phyloP scores from a whole-genome alignment of 2,329 filamentous ascomycete species.

The Ascochyta pisi region DNA sequence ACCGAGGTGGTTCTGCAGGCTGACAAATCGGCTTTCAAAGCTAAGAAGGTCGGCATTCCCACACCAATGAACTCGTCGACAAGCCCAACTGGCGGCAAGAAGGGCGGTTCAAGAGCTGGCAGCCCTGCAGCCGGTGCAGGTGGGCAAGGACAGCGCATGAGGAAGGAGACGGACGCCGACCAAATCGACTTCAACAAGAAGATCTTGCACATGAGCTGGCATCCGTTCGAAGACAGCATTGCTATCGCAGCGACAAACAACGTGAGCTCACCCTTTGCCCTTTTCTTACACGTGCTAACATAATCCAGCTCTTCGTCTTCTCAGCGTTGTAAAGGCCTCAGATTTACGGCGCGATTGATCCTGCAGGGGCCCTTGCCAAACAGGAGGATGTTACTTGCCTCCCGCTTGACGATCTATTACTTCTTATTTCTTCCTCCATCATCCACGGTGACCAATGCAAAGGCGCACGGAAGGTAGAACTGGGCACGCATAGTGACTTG shows the following conservation, averaged over 20 bases:
- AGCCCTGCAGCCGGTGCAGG: constrained; percentile 77
- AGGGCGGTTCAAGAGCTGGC: constrained; percentile 83
- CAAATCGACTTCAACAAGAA: constrained; percentile 99
- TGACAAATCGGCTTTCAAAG: constrained; percentile 99
- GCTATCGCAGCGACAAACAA: constrained; percentile 99
- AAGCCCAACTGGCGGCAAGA: constrained; percentile 79
- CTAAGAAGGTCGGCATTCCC: constrained; percentile 98
- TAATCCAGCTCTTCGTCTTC: constrained; percentile 62
- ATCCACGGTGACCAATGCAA: constrained; percentile 34
- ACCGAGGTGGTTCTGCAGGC: constrained; percentile 97
- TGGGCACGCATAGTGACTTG: constrained; percentile 31
- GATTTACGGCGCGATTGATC: constrained; percentile 31
- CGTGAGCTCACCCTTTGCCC: constrained; percentile 65
- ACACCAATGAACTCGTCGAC: constrained; percentile 90
- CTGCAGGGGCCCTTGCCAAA: constrained; percentile 34
- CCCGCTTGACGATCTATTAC: constrained; percentile 39
- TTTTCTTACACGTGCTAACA: constrained; percentile 12
- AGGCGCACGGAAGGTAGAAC: constrained; percentile 43
- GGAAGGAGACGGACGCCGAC: constrained; percentile 98
- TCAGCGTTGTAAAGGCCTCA: constrained; percentile 56
- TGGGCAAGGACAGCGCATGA: constrained; percentile 90
- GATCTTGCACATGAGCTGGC: constrained; percentile 99
- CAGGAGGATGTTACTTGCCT: constrained; percentile 36
- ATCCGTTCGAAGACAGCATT: constrained; percentile 99
- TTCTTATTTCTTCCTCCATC: constrained; percentile 37